A percentile compares a stretch with the other conserved stretches of the same genome.
These are phyloP conservation scores for Penicillium chermesinum DNA, from an alignment of 495 filamentous ascomycete species.

Conservation along the genomic window DNA sequence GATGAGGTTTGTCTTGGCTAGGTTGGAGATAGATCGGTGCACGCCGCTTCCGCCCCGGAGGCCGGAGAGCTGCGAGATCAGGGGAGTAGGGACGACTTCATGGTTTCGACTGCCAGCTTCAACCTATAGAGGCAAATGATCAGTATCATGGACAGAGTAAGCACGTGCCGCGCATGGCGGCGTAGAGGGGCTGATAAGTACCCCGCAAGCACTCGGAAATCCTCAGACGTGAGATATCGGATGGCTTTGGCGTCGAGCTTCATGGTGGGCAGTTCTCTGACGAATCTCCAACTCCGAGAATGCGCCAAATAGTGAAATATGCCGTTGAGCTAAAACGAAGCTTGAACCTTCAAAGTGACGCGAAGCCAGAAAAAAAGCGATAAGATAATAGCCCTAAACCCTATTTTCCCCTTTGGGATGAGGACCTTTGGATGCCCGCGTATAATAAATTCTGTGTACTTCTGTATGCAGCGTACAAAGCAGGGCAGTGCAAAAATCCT, in stretches of 20 bases:
- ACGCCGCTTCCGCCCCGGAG: slow-evolving; percentile 79
- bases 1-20: slow-evolving; percentile 91
- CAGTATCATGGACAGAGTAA: slow-evolving; percentile 31
- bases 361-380: slow-evolving; percentile 32
- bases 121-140: slow-evolving; percentile 48
- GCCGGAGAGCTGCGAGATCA: slow-evolving; percentile 79
- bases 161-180: slow-evolving; percentile 5
- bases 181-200: slow-evolving; percentile 40
- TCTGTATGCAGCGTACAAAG: too few species aligned
- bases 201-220: slow-evolving; percentile 95
- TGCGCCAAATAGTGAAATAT: not conserved
- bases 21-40: slow-evolving; percentile 77
- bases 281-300: not conserved
- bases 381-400: slow-evolving; percentile 40
- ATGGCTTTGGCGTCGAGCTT: slow-evolving; percentile 88
- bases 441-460: too few species aligned
- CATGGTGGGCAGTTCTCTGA: slow-evolving; percentile 47
- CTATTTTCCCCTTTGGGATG: slow-evolving; percentile 35
- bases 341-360: slow-evolving; percentile 9
- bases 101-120: slow-evolving; percentile 94
- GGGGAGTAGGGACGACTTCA: slow-evolving; percentile 85
- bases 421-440: too few species aligned
- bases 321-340: slow-evolving; percentile 3
- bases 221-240: slow-evolving; percentile 85
- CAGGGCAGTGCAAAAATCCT: too few species aligned